Evolutionary conservation across 2,329 filamentous ascomycete genomes (phyloP).

Genomic region (Pseudocercospora vitis): DNA sequence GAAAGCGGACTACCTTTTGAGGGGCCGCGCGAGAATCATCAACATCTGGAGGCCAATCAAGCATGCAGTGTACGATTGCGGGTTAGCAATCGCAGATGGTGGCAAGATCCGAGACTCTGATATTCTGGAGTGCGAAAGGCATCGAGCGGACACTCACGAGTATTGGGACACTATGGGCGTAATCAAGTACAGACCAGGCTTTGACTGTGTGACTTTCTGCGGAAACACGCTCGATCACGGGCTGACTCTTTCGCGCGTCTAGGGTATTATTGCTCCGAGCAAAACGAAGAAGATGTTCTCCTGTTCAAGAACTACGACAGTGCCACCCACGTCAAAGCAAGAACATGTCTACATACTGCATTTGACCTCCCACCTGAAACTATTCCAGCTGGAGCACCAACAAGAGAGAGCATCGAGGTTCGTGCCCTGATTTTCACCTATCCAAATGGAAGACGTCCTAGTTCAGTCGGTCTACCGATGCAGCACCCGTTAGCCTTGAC

Average conservation of each 20-base stretch:
- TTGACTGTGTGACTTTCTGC: slow-evolving; percentile 17
- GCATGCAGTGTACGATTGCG: slow-evolving; percentile 22
- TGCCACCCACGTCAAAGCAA: slow-evolving; percentile 20
- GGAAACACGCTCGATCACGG: not conserved
- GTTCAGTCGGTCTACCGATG: slow-evolving; percentile 9
- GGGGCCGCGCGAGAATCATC: slow-evolving; percentile 17
- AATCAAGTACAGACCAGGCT: slow-evolving; percentile 31
- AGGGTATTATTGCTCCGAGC: slow-evolving; percentile 33
- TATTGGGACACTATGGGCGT: slow-evolving; percentile 22
- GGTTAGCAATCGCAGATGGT: slow-evolving; percentile 33
- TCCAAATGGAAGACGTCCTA: slow-evolving; percentile 20
- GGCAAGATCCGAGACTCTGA: slow-evolving; percentile 26
- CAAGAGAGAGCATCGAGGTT: slow-evolving; percentile 33
- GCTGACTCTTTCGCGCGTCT: not conserved
- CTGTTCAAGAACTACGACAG: slow-evolving; percentile 24
- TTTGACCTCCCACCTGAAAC: slow-evolving; percentile 30
- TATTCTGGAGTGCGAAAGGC: slow-evolving; percentile 20
- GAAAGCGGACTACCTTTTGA: slow-evolving; percentile 25
- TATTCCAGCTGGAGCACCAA: slow-evolving; percentile 23
- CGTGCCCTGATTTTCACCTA: slow-evolving; percentile 33
- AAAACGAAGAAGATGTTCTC: slow-evolving; percentile 27
- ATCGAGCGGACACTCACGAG: slow-evolving; percentile 24
- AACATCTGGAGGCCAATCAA: slow-evolving; percentile 24
- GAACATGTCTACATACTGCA: slow-evolving; percentile 29
- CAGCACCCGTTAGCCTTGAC: slow-evolving; percentile 25